Conservation (phyloP, 2,329 filamentous ascomycete species). For the Fusarium chaquense region DNA sequence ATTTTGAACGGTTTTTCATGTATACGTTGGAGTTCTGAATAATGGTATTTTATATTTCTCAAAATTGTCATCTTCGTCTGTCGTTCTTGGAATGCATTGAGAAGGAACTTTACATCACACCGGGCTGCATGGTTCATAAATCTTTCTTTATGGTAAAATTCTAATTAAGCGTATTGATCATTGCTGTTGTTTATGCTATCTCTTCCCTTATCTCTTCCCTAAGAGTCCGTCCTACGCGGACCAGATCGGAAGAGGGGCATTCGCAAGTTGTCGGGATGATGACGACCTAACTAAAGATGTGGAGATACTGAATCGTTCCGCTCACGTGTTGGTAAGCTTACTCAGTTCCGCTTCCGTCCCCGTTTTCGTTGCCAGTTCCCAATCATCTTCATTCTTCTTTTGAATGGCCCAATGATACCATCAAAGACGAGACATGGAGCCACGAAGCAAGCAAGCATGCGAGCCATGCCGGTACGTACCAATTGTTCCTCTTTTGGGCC, state of each 20-base stretch:
- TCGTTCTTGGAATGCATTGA: background rate
- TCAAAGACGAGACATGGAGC: background rate
- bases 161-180: background rate
- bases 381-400: background rate
- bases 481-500: fast-evolving
- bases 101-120: fast-evolving
- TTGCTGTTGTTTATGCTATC: background rate
- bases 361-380: background rate
- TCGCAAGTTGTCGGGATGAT: background rate
- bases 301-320: background rate
- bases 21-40: background rate
- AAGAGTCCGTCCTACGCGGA: background rate
- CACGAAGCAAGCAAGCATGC: constrained; percentile 22
- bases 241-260: background rate
- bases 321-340: background rate
- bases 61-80: background rate
- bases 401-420: background rate
- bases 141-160: background rate
- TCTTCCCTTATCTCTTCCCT: no score
- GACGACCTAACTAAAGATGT: background rate
- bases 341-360: background rate
- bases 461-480: constrained; percentile 13
- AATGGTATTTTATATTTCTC: background rate
- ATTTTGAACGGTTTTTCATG: background rate
- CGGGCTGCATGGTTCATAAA: background rate